Conservation (phyloP, 2,329 filamentous ascomycete genomes). For the Didymella exigua region DNA sequence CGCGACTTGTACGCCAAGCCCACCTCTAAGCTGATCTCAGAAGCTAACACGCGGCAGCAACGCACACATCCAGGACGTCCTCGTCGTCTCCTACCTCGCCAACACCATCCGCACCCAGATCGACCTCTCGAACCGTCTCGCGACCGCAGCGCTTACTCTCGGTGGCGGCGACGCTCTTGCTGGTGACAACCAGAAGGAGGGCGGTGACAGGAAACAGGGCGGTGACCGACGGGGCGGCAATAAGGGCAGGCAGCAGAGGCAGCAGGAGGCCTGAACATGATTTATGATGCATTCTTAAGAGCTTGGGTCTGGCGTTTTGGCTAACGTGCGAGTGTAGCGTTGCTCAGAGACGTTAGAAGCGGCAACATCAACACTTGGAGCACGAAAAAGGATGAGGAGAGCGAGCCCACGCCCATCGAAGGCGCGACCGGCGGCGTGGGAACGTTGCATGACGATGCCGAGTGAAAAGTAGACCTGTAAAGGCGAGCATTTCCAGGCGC, state of each 20-base stretch:
- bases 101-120: slow-evolving; percentile 99
- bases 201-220: slow-evolving; percentile 38
- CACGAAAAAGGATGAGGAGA: slow-evolving; percentile 11
- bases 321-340: slow-evolving; percentile 19
- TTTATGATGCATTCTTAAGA: slow-evolving; percentile 22
- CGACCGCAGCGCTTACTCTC: slow-evolving; percentile 63
- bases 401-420: background rate
- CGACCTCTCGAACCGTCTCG: slow-evolving; percentile 93
- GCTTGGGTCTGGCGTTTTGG: slow-evolving; percentile 30
- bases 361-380: slow-evolving; percentile 9
- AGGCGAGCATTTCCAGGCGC: slow-evolving; percentile 9
- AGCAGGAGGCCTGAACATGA: slow-evolving; percentile 40
- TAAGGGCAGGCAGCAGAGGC: slow-evolving; percentile 42
- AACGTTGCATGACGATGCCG: slow-evolving; percentile 9
- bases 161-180: slow-evolving; percentile 49
- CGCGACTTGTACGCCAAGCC: slow-evolving; percentile 74
- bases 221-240: slow-evolving; percentile 41
- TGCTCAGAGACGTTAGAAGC: slow-evolving; percentile 9
- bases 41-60: slow-evolving; percentile 64
- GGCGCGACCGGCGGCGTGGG: slow-evolving; percentile 4
- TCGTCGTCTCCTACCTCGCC: slow-evolving; percentile 96
- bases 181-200: slow-evolving; percentile 43
- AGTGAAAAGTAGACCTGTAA: background rate
- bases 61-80: slow-evolving; percentile 98
- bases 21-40: background rate